Conservation (phyloP, 768 basidiomycete genomes). For the Termitomyces titanicus region DNA sequence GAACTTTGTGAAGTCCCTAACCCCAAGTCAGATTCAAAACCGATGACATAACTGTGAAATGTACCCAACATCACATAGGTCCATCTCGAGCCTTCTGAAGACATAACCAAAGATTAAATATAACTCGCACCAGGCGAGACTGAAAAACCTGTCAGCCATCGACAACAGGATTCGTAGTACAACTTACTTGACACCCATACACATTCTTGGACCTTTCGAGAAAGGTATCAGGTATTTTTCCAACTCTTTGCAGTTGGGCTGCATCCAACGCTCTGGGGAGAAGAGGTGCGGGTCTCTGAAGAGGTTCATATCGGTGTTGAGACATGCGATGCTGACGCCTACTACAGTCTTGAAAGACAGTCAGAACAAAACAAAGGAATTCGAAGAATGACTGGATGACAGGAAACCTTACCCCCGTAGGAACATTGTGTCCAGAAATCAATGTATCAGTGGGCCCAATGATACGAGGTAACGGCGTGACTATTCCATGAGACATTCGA, state of each 20-base stretch:
- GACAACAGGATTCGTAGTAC: background rate
- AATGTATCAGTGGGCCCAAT: slow-evolving; percentile 30
- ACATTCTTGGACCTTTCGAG: slow-evolving; percentile 41
- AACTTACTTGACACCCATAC: slow-evolving; percentile 40
- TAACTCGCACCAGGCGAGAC: slow-evolving; percentile 41
- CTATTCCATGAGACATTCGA: slow-evolving; percentile 38
- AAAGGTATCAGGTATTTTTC: slow-evolving; percentile 39
- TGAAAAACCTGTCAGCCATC: slow-evolving; percentile 12
- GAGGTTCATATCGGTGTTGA: slow-evolving; percentile 34
- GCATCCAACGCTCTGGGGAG: slow-evolving; percentile 40
- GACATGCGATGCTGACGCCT: slow-evolving; percentile 32
- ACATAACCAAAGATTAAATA: slow-evolving; percentile 36
- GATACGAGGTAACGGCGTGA: slow-evolving; percentile 39
- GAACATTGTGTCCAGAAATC: slow-evolving; percentile 33
- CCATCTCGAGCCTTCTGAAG: slow-evolving; percentile 36
- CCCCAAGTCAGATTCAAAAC: background rate
- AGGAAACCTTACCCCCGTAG: slow-evolving; percentile 28
- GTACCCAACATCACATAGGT: slow-evolving; percentile 29
- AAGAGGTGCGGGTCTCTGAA: slow-evolving; percentile 36
- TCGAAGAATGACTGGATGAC: background rate
- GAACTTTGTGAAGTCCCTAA: slow-evolving; percentile 30
- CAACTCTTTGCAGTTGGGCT: slow-evolving; percentile 24
- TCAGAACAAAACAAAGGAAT: too few relatives aligned
- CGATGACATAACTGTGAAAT: background rate
- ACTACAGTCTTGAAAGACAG: slow-evolving; percentile 32